A percentile compares a stretch with the other conserved stretches of the same genome.
These are phyloP conservation scores for Aspergillus ochraceus DNA, from an alignment of 2,329 filamentous ascomycete species.

Conservation along the genomic window DNA sequence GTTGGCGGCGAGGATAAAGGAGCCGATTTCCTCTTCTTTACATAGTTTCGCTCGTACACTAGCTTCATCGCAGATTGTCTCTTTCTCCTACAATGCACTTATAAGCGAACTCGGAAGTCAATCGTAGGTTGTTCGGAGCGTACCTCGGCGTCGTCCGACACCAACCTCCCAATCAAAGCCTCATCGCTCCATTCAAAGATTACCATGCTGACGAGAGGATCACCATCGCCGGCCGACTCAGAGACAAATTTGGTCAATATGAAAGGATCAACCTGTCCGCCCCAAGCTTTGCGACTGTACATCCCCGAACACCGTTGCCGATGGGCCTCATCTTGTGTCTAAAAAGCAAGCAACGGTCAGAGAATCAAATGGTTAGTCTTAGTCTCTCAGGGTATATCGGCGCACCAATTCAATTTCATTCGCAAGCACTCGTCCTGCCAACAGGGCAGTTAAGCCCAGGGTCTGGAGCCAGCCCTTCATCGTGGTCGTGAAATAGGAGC, in stretches of 20 bases:
- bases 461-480: slow-evolving; percentile 44
- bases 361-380: background rate
- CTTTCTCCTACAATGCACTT: slow-evolving; percentile 46
- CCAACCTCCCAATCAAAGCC: slow-evolving; percentile 69
- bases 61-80: slow-evolving; percentile 74
- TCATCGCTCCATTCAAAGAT: slow-evolving; percentile 95
- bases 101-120: slow-evolving; percentile 30
- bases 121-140: slow-evolving; percentile 13
- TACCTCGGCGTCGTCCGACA: slow-evolving; percentile 58
- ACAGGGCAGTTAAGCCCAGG: slow-evolving; percentile 37
- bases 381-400: background rate
- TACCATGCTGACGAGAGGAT: slow-evolving; percentile 78
- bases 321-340: slow-evolving; percentile 77
- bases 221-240: slow-evolving; percentile 58
- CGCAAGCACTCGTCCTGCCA: slow-evolving; percentile 40
- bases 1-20: slow-evolving; percentile 79
- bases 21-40: slow-evolving; percentile 72
- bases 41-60: slow-evolving; percentile 71
- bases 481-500: slow-evolving; percentile 26
- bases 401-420: slow-evolving; percentile 50
- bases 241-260: slow-evolving; percentile 79
- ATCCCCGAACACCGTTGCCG: slow-evolving; percentile 86
- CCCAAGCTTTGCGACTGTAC: slow-evolving; percentile 90
- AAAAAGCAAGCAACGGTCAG: slow-evolving; percentile 10
- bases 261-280: slow-evolving; percentile 82